Evolutionary conservation across 2,329 filamentous ascomycete species (phyloP).

Genomic region (Monilinia polystroma): DNA sequence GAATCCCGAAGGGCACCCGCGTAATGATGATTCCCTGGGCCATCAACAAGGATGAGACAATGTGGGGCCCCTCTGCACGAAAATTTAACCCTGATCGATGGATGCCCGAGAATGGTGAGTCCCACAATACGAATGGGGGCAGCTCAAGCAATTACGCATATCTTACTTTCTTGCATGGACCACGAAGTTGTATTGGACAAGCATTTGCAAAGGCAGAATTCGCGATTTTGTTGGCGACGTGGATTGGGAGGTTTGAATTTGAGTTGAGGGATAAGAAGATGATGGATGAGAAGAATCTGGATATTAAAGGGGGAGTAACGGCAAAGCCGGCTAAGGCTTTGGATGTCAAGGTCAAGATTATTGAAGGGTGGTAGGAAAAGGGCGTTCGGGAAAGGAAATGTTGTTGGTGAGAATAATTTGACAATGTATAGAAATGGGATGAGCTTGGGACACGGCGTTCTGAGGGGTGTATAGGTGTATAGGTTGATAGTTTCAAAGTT

Average conservation of each 20-base stretch:
- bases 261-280: conserved; percentile 56
- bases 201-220: conserved; percentile 82
- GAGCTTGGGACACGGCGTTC: no score
- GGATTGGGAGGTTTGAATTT: conserved; percentile 74
- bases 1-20: conserved; percentile 68
- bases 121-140: conserved; percentile 60
- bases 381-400: no score
- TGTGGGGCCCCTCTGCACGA: conserved; percentile 76
- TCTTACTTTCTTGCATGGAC: conserved; percentile 82
- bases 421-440: no score
- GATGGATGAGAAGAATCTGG: conserved; percentile 63
- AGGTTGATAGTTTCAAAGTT: no score
- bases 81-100: conserved; percentile 79
- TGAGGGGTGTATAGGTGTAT: no score
- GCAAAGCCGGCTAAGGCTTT: conserved; percentile 71
- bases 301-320: conserved; percentile 70
- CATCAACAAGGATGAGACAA: conserved; percentile 63
- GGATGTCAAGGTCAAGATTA: conserved; percentile 61
- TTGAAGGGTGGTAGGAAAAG: conserved; percentile 64
- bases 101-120: conserved; percentile 49
- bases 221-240: conserved; percentile 74
- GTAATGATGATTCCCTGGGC: conserved; percentile 65
- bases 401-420: no score
- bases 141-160: conserved; percentile 74
- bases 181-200: conserved; percentile 80